Base-by-base conservation (phyloP, 768 basidiomycete genomes). In the Rubroboletus satanas region DNA sequence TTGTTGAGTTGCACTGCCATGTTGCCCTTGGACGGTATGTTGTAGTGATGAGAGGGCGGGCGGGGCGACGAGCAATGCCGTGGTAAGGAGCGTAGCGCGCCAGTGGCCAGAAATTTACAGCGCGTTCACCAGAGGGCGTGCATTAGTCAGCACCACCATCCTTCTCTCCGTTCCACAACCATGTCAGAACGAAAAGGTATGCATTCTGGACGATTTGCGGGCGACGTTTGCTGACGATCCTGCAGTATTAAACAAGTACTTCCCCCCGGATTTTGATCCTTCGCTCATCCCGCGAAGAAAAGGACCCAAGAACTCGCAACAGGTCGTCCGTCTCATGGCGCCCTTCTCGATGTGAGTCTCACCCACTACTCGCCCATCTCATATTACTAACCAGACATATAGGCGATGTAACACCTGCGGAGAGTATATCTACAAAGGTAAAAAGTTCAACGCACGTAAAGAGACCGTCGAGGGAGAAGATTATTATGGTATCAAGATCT, bases 371-470 rank as follows among this genome's bases (percentile, higher is more conserved):
- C 0, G 2, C 28, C 26, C 11, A 17, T 28, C 56, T 38, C 60
- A 42, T 31, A 11, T 38, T 2, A 45, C 57, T 67, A 9, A 68
- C 52, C 11, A 4, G n/a, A 33, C 31, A 31, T 45, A 7, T 43
- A 92, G 90, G 90, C 85, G 91, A 62, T 90, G 88, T 66, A 95
- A 93, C 64, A 92, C 92, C 4, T 99, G 97, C 64, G 97, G 95
- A 45, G 97, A 99, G 74, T 99, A 98, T 66, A 90, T 99, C 51
- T 96, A 98, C 74, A 98, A 99, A 71, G 97, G 97, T 45, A 99
- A 99, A 79, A 99, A 99, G 73, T 99, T 99, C 78, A 98, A 99
- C 63, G 97, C 97, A 6, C 82, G 96, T 46, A 98, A 99, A 70
- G 97, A 99, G 76, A 98, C 96, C 0, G 97, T 97, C 9, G 88